Evolutionary conservation across 768 basidiomycete species (phyloP).

Genomic region (Russula dissimulans): DNA sequence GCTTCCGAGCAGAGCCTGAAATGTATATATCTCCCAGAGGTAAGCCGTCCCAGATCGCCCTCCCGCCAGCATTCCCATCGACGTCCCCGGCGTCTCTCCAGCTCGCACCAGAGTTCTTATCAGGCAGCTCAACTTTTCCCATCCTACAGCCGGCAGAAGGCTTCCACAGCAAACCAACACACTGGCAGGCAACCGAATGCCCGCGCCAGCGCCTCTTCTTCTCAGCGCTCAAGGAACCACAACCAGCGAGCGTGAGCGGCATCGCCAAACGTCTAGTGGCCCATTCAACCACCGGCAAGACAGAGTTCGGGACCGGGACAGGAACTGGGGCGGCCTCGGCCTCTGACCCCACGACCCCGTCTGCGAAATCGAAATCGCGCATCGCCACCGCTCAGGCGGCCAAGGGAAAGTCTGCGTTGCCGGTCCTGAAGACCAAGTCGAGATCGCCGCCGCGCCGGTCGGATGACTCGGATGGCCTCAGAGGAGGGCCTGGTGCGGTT

Average conservation of each 20-base stretch:
- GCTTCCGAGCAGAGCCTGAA: slow-evolving; percentile 10
- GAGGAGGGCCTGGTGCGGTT: no score
- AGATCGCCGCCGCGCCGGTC: background rate
- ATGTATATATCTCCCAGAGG: slow-evolving; percentile 18
- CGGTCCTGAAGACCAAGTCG: background rate
- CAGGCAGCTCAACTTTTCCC: slow-evolving; percentile 16
- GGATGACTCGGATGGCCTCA: no score
- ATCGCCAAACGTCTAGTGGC: slow-evolving; percentile 2
- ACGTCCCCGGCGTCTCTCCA: background rate
- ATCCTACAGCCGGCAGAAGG: slow-evolving; percentile 11
- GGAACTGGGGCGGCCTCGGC: no score
- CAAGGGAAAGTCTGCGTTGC: slow-evolving; percentile 1
- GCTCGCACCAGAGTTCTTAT: slow-evolving; percentile 16
- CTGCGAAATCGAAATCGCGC: background rate
- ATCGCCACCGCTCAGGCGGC: background rate
- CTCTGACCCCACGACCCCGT: background rate
- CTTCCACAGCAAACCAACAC: slow-evolving; percentile 13
- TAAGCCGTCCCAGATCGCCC: background rate
- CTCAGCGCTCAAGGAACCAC: slow-evolving; percentile 5
- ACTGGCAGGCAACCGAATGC: background rate
- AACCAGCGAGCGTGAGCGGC: background rate
- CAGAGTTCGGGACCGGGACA: background rate
- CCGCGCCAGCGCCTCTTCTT: slow-evolving; percentile 14
- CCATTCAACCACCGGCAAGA: background rate
- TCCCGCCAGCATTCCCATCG: background rate